A percentile compares a stretch with the other conserved stretches of the same genome.
Conservation (phyloP, 177 flowering plant species). For the Vitis hybrid region DNA sequence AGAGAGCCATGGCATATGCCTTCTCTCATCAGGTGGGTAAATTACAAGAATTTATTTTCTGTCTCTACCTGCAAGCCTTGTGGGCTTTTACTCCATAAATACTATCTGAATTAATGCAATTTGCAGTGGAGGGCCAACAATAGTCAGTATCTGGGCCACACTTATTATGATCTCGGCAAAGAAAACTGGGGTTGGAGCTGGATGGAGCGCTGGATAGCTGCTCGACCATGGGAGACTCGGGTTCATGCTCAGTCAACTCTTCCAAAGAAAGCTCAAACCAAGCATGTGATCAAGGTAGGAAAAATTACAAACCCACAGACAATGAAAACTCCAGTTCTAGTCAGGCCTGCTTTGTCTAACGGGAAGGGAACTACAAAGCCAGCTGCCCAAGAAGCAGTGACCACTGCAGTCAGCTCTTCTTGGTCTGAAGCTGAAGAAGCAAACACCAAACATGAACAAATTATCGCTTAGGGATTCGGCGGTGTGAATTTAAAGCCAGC, state of each 20-base stretch:
- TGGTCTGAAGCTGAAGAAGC: background rate
- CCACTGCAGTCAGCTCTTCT: background rate
- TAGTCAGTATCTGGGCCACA: conserved; percentile 32
- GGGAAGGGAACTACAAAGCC: conserved; percentile 13
- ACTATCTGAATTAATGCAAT: background rate
- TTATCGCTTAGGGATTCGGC: background rate
- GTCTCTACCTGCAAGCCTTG: background rate
- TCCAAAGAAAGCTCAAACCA: conserved; percentile 9
- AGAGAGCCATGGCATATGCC: conserved; percentile 37
- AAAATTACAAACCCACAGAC: conserved; percentile 5
- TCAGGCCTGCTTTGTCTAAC: conserved; percentile 7
- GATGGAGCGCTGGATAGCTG: conserved; percentile 35
- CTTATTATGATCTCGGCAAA: conserved; percentile 24
- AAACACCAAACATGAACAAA: background rate
- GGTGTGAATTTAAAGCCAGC: background rate
- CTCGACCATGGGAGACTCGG: conserved; percentile 36
- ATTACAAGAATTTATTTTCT: no score
- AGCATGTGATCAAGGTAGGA: conserved; percentile 10
- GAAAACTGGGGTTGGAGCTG: conserved; percentile 41
- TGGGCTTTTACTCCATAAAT: background rate
- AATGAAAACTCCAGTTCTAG: conserved; percentile 1
- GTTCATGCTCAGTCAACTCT: conserved; percentile 6
- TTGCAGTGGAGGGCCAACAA: conserved; percentile 41
- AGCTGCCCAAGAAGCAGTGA: conserved; percentile 8
- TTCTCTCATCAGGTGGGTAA: conserved; percentile 32